Conservation (phyloP, 495 filamentous ascomycete species). For the Bryoglossum gracile region DNA sequence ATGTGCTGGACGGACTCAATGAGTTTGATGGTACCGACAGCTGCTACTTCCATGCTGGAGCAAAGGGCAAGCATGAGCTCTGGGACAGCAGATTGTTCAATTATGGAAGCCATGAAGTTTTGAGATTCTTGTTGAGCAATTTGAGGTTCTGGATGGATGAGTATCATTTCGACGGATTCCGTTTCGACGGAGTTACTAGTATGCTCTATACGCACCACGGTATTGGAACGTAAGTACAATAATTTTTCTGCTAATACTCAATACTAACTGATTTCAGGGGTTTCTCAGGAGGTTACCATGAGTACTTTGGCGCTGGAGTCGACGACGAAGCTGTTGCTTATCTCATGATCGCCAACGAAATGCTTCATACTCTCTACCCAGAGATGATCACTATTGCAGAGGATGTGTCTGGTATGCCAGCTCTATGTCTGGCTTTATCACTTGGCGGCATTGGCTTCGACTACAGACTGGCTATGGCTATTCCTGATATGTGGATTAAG, state of each 20-base stretch:
- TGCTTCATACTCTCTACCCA: conserved; percentile 86
- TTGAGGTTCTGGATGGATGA: conserved; percentile 99
- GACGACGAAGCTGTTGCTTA: conserved; percentile 95
- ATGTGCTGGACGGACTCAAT: conserved; percentile 88
- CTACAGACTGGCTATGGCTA: conserved; percentile 95
- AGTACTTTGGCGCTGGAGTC: conserved; percentile 90
- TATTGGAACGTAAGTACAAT: conserved; percentile 87
- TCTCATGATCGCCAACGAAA: conserved; percentile 92
- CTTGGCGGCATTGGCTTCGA: conserved; percentile 94
- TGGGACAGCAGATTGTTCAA: conserved; percentile 98
- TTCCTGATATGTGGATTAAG: conserved; percentile 99
- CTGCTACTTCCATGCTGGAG: conserved; percentile 87
- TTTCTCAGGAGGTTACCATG: conserved; percentile 96
- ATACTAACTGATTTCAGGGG: no score
- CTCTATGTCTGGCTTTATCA: conserved; percentile 75
- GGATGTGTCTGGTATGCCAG: conserved; percentile 97
- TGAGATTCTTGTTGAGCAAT: conserved; percentile 91
- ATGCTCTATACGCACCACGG: conserved; percentile 97
- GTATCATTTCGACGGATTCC: conserved; percentile 92
- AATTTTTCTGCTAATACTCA: no score
- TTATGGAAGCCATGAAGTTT: conserved; percentile 88
- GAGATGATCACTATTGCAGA: conserved; percentile 86
- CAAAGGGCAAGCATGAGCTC: conserved; percentile 75
- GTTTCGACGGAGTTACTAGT: conserved; percentile 96
- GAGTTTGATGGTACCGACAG: conserved; percentile 92